Conservation (phyloP, 2,329 filamentous ascomycete species). For the Beauveria sp. region DNA sequence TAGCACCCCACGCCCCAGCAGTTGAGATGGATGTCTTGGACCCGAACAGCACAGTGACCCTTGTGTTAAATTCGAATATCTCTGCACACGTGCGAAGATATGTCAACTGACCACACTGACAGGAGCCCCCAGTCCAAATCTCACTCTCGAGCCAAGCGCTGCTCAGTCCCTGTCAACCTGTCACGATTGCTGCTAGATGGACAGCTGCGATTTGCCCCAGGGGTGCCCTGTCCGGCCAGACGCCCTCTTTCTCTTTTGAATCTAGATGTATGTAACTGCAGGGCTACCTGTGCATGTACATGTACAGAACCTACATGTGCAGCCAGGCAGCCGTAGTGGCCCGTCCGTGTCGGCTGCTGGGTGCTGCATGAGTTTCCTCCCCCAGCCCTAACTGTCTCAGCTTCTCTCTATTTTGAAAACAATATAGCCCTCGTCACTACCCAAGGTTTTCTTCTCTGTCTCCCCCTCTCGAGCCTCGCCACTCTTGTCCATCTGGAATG, state of each 20-base stretch:
- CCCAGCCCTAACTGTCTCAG: conserved; percentile 8
- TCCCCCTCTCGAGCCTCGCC: neutral
- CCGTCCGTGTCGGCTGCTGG: neutral
- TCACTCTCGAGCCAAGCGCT: neutral
- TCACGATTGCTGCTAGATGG: conserved; percentile 1
- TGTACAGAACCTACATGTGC: neutral
- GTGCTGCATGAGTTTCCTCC: neutral
- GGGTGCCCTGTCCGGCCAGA: neutral
- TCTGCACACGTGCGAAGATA: neutral
- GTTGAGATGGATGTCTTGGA: too few species aligned
- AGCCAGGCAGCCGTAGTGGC: neutral
- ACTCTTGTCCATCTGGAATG: conserved; percentile 3
- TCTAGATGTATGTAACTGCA: conserved; percentile 5
- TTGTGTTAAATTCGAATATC: neutral
- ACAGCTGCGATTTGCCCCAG: conserved; percentile 1
- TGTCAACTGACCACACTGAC: neutral
- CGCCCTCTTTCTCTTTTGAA: conserved; percentile 2
- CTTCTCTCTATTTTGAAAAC: neutral
- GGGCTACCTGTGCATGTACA: conserved; percentile 2
- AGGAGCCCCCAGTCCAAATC: neutral
- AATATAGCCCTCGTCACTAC: neutral
- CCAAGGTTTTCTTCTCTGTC: neutral
- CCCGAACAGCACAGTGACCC: neutral
- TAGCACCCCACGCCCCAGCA: too few species aligned
- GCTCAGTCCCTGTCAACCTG: neutral